These are phyloP conservation scores for Daldinia decipiens DNA, from an alignment of 495 filamentous ascomycete species.

Conservation along the genomic window DNA sequence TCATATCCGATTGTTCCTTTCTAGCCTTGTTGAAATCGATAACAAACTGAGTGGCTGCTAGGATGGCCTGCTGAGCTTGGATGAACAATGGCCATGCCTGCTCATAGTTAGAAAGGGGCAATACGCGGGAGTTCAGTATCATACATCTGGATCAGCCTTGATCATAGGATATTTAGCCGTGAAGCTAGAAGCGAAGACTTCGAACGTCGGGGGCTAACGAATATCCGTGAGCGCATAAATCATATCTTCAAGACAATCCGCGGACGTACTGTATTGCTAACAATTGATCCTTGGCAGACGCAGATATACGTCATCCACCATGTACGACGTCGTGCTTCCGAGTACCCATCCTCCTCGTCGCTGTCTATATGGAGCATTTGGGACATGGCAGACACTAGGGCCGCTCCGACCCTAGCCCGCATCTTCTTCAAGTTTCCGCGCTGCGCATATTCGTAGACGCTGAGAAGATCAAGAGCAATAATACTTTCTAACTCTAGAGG, in stretches of 20 bases:
- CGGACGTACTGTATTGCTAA: slow-evolving; percentile 65
- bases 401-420: slow-evolving; percentile 67
- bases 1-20: slow-evolving; percentile 55
- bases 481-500: slow-evolving; percentile 66
- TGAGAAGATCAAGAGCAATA: slow-evolving; percentile 65
- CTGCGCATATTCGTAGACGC: slow-evolving; percentile 69
- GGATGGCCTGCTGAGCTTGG: slow-evolving; percentile 66
- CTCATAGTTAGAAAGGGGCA: slow-evolving; percentile 12
- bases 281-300: slow-evolving; percentile 68
- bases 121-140: slow-evolving; percentile 19
- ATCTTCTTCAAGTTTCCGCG: slow-evolving; percentile 70
- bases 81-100: slow-evolving; percentile 66
- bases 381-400: slow-evolving; percentile 64
- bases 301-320: slow-evolving; percentile 76
- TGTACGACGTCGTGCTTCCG: slow-evolving; percentile 64
- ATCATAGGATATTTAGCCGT: slow-evolving; percentile 65
- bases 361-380: slow-evolving; percentile 61
- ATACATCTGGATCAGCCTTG: slow-evolving; percentile 63
- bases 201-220: slow-evolving; percentile 61
- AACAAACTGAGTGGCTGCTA: slow-evolving; percentile 66
- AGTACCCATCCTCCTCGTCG: slow-evolving; percentile 59
- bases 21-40: slow-evolving; percentile 53
- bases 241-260: background rate
- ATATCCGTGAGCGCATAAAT: slow-evolving; percentile 31
- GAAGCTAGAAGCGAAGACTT: slow-evolving; percentile 66